Evolutionary conservation across 2,329 filamentous ascomycete genomes (phyloP).

Genomic region (Trichoderma citrinoviride): DNA sequence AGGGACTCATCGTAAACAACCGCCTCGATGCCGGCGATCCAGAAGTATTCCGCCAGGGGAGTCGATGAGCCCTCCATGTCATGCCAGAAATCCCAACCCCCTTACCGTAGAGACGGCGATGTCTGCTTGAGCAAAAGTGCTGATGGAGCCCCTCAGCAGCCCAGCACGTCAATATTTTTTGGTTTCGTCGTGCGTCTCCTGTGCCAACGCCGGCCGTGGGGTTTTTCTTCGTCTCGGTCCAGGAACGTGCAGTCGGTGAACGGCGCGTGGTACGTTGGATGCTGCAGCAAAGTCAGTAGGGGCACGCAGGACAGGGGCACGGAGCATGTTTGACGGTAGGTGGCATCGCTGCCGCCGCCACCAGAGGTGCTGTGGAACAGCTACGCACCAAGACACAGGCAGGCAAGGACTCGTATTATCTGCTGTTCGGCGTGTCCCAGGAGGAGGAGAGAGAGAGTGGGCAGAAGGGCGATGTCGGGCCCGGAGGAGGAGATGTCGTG

Average conservation of each 20-base stretch:
- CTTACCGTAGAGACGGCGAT: conserved; percentile 26
- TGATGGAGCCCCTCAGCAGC: conserved; percentile 3
- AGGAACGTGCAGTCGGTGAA: conserved; percentile 20
- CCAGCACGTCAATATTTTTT: not conserved
- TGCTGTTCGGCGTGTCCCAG: not conserved
- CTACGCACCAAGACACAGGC: conserved; percentile 13
- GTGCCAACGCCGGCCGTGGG: not conserved
- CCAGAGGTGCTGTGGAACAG: conserved; percentile 20
- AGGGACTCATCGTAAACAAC: conserved; percentile 60
- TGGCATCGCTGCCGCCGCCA: conserved; percentile 21
- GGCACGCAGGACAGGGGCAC: conserved; percentile 22
- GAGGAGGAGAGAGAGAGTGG: not conserved
- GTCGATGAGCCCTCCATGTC: conserved; percentile 61
- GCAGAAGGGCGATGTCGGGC: not conserved
- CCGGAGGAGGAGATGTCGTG: not conserved
- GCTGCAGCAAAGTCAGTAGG: conserved; percentile 22
- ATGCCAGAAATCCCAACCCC: conserved; percentile 36
- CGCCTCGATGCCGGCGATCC: conserved; percentile 70
- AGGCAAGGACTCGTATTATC: conserved; percentile 1
- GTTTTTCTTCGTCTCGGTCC: not conserved
- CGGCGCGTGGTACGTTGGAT: conserved; percentile 21
- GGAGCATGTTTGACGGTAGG: conserved; percentile 20
- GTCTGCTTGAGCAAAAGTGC: not conserved
- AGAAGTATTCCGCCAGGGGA: conserved; percentile 72
- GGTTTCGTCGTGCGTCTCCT: not conserved